Base-by-base conservation (phyloP, 2,329 filamentous ascomycete genomes). In the Cladophialophora immunda region DNA sequence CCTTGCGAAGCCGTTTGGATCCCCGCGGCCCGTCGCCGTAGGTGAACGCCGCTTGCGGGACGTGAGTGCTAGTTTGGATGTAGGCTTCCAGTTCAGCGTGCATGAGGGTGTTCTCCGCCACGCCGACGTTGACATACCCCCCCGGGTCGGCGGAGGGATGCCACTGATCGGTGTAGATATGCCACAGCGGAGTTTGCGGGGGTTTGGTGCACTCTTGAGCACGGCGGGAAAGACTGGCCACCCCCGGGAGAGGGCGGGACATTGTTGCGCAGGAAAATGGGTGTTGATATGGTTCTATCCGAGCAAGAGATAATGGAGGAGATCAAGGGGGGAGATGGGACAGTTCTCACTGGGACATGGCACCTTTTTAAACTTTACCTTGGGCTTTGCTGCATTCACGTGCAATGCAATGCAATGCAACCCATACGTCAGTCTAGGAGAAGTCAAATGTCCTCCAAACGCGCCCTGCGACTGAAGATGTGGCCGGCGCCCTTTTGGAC, bases 61-160 rank as follows among this genome's bases (percentile, higher is more conserved):
- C 58, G 1, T 78, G 71, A 6, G 81, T 70, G 53, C 80, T 79
- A 2, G 71, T 69, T 70, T 83, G 80, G 32, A 81, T 76, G 65
- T 81, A 82, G 22, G 79, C 71, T 1, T 78, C 73, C 2, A 86
- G 77, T 2, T 77, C 71, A 19, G 79, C 71, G 63, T 86, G 84
- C 83, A 86, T 85, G 50, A 86, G 78, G 0, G 75, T 74, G 71
- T 86, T 86, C 72, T 86, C 85, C 5, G 85, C 84, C 1, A 86
- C 77, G 0, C 84, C 84, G 0, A 87, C 77, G 65, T 81, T 85
- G 34, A 85, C 75, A 66, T 81, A 84, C 29, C 84, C 84, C 15
- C 75, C 69, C 0, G 80, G 78, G 63, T 83, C 72, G 30, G 83
- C 83, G 15, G 75, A 70, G 0, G 80, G 77, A 61, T 83, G 70